Evolutionary conservation across 2,329 filamentous ascomycete species (phyloP), one percentile per base, ranked within the genome.

Genomic region (Aspergillus fumigatus): DNA sequence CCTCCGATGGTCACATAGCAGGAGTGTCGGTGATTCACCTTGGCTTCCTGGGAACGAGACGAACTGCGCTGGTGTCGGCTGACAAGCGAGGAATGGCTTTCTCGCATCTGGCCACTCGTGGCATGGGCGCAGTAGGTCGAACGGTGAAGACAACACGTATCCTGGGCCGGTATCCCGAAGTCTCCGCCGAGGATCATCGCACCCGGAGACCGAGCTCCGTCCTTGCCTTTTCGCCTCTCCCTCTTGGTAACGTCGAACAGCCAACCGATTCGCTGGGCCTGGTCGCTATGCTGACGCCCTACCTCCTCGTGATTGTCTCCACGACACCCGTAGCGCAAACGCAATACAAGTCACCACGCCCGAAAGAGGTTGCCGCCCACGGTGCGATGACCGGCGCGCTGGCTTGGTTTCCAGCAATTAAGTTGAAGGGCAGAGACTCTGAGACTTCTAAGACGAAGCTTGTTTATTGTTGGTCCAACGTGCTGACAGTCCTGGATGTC

Each of bases 81-180:
- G 92, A 99, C 73, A 90, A 96, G 67, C 85, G 85, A 50, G 94
- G 95, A 21, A 99, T 99, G 95, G 93, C 94, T 0, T 99, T 99
- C 72, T 97, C 94, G 3, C 95, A 99, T 74, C 82, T 99, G 9
- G 95, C 94, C 9, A 96, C 91, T 9, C 83, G 95, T 65, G 95
- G 94, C 1, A 88, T 95, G 40, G 94, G 94, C 3, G 84, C 92
- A 25, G 82, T 99, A 23, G 92, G 88, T 5, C 84, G 94, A 56
- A 88, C 86, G 0, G 89, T 99, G 49, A 96, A 91, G 75, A 96
- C 91, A 0, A 93, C 89, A 2, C 84, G 95, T 58, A 92, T 99
- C 59, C 77, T 99, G 5, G 94, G 95, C 6, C 85, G 94, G 52
- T 99, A 99, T 75, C 93, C 93, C 0, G 83, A 90, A 60, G 55